Conservation (phyloP, 2,329 filamentous ascomycete species). For the Calonectria naviculata region DNA sequence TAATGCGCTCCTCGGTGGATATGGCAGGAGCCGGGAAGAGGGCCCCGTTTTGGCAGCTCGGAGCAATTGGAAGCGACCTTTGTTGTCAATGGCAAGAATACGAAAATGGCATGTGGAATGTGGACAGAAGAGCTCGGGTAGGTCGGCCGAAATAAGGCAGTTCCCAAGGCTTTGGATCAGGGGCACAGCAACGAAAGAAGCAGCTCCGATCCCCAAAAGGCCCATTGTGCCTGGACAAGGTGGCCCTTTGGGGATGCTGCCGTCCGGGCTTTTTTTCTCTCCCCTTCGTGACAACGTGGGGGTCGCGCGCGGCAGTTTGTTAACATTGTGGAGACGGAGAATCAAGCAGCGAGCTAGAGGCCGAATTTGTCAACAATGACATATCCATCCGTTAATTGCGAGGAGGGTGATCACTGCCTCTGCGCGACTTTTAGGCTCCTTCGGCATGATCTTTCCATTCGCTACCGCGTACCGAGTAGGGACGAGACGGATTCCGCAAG, state of each 20-base stretch:
- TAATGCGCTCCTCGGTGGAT: neutral
- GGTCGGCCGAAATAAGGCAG: neutral
- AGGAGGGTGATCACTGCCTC: conserved; percentile 11
- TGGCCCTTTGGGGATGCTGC: neutral
- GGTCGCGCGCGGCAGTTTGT: neutral
- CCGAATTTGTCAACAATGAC: conserved; percentile 16
- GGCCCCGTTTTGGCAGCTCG: neutral
- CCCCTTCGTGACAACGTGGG: neutral
- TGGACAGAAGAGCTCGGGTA: neutral
- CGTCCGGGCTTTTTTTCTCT: neutral
- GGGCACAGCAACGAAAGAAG: neutral
- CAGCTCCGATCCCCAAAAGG: neutral
- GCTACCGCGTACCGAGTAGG: neutral
- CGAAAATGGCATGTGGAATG: neutral
- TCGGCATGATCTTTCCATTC: neutral
- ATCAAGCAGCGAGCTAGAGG: neutral
- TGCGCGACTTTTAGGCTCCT: neutral
- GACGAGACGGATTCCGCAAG: neutral
- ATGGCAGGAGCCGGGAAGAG: neutral
- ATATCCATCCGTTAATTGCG: neutral
- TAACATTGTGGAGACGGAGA: neutral
- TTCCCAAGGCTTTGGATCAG: neutral
- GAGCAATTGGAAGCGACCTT: neutral
- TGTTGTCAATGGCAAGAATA: neutral
- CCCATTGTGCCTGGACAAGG: neutral